Evolutionary conservation across 1,284 basidiomycete genomes (phyloP), one percentile per base, ranked within the genome.

Genomic region (Irpex sp.): DNA sequence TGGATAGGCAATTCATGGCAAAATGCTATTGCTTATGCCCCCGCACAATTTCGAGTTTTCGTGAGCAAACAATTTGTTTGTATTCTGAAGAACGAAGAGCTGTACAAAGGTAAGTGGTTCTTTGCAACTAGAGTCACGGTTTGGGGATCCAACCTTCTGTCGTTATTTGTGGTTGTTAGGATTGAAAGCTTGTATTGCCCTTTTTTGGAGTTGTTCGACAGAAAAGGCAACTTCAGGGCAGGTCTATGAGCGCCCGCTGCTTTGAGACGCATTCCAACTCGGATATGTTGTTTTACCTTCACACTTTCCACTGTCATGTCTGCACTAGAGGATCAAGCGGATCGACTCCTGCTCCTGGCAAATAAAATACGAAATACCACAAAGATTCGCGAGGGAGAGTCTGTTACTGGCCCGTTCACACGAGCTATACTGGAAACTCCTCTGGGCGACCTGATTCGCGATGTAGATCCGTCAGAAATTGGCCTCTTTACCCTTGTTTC

Each of bases 381-480:
- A 0, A 58, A 68, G 2, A 69, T 69, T 54, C 9, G 34, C 34
- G 34, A 36, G 34, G 34, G 34, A 36, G 34, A 36, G 34, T 36
- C 2, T 7, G 8, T 7, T 8, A 36, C 34, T 36, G 77, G 78
- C 2, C 76, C 83, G 69, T 73, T 85, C 70, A 84, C 87, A 5
- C 77, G 74, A 60, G 89, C 91, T 2, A 81, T 91, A 11, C 83
- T 92, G 31, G 68, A 80, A 36, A 82, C 85, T 0, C 75, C 81
- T 58, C 81, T 92, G 8, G 85, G 86, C 55, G 86, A 92, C 69
- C 84, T 92, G 64, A 90, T 92, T 64, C 88, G 89, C 68, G 90
- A 92, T 69, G 79, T 87, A 64, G 89, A 92, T 67, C 79, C 87
- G 7, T 85, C 90, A 9, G 91, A 92, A 72, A 79, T 91, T 31